Evolutionary conservation across 2,329 filamentous ascomycete genomes (phyloP).

Genomic region (Venturia aucupariae): DNA sequence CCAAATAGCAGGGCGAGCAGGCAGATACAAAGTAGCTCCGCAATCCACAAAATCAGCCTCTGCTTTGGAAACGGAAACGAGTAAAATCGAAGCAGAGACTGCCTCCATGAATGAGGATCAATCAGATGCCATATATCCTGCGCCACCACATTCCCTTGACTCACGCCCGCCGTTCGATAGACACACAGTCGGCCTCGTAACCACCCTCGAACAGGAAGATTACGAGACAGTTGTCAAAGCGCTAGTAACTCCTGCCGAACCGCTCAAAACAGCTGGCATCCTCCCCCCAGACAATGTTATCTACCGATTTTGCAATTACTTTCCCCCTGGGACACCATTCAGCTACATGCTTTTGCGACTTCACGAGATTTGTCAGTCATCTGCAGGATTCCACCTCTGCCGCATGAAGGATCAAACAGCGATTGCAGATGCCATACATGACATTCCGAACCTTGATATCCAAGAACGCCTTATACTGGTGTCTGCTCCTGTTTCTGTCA

Average conservation of each 20-base stretch:
- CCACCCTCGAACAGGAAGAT: constrained; percentile 65
- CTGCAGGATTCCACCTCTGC: constrained; percentile 62
- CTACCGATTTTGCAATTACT: constrained; percentile 70
- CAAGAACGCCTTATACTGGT: constrained; percentile 69
- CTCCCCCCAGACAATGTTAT: constrained; percentile 62
- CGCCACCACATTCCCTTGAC: neutral
- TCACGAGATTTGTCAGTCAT: constrained; percentile 56
- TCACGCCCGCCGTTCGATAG: constrained; percentile 1
- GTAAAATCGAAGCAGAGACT: constrained; percentile 17
- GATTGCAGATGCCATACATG: constrained; percentile 67
- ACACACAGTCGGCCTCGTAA: constrained; percentile 60
- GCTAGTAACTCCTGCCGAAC: constrained; percentile 54
- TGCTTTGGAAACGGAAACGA: constrained; percentile 18
- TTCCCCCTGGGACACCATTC: constrained; percentile 71
- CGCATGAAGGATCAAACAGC: constrained; percentile 51
- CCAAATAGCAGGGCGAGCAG: constrained; percentile 89
- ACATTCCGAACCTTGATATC: constrained; percentile 56
- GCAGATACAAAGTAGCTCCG: constrained; percentile 67
- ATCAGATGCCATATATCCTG: neutral
- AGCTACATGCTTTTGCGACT: constrained; percentile 73
- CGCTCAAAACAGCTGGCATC: constrained; percentile 63
- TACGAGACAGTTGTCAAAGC: constrained; percentile 51
- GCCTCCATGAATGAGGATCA: neutral
- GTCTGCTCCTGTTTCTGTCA: constrained; percentile 56
- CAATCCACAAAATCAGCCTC: constrained; percentile 35